Evolutionary conservation across 2,329 filamentous ascomycete species (phyloP), one percentile per base, ranked within the genome.

Genomic region (Ophiostoma montium): DNA sequence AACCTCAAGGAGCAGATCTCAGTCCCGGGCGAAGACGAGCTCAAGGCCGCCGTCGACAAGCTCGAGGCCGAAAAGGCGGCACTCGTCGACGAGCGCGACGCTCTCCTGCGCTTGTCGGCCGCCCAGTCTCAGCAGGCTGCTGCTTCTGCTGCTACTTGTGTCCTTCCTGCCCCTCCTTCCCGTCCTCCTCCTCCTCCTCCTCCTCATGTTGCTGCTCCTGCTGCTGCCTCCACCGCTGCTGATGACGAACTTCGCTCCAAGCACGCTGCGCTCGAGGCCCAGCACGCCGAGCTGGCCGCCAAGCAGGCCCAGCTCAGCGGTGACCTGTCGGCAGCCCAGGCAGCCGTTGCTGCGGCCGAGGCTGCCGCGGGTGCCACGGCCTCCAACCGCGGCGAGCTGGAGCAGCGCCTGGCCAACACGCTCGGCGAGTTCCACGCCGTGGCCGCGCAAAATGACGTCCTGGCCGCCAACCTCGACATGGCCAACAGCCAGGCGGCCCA

Each of bases 31-130:
- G 16, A 31, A 15, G 42, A 44, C 15, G 46, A 33, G 18, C 35
- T 51, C 15, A 19, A 48, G 16, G 33, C 13, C 19, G 32, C 38
- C 4, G 16, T 48, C 7, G n/a, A 36, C 31, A 46, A 46, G 39
- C 47, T 51, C 6, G 48, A 50, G n/a, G 48, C 16, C 2, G 45
- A 44, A 5, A 43, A 47, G 7, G 51, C 44, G 3, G 33, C 44
- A 1, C 51, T 50, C 18, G 13, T 42, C 9, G 8, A 27, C 8
- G 52, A 53, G 16, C 46, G 38, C 35, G 47, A 50, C 15, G 13
- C 38, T 3, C 27, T 27, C 8, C 23, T 51, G 3, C 45, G 30
- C 3, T 8, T 27, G 16, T 15, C 30, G 10, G 12, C 30, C 12
- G 31, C 52, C 9, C 46, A 49, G 30, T 42, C n/a, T n/a, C n/a